A percentile compares a stretch with the other conserved stretches of the same genome.
Conservation (phyloP, 2,329 filamentous ascomycete genomes). For the Ambrosiella xylebori region DNA sequence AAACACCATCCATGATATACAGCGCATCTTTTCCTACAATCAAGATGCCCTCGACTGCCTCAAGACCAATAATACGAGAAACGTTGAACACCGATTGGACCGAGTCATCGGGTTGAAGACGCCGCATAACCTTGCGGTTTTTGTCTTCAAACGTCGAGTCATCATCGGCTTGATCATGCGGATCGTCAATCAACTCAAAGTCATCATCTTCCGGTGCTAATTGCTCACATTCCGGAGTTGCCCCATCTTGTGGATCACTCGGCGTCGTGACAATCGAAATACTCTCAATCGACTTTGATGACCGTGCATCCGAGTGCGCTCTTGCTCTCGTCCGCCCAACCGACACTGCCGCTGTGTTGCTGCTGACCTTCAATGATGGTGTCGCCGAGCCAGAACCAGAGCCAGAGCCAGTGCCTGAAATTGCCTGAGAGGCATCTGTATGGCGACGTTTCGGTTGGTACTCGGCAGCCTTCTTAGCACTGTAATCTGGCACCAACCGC, state of each 20-base stretch:
- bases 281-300: slow-evolving; percentile 2
- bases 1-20: slow-evolving; percentile 93
- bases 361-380: neutral
- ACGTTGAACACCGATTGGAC: slow-evolving; percentile 93
- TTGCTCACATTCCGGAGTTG: slow-evolving; percentile 4
- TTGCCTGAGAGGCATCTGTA: slow-evolving; percentile 22
- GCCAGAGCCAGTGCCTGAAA: neutral
- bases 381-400: neutral
- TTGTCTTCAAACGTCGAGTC: slow-evolving; percentile 77
- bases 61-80: slow-evolving; percentile 81
- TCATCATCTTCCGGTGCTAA: slow-evolving; percentile 63
- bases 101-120: slow-evolving; percentile 73
- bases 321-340: slow-evolving; percentile 8
- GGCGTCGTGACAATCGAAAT: slow-evolving; percentile 8
- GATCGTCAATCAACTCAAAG: slow-evolving; percentile 90
- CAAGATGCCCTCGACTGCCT: slow-evolving; percentile 82
- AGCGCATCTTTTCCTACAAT: slow-evolving; percentile 83
- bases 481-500: slow-evolving; percentile 64
- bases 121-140: slow-evolving; percentile 93
- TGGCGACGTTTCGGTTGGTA: slow-evolving; percentile 71
- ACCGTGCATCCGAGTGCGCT: slow-evolving; percentile 6
- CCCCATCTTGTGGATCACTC: slow-evolving; percentile 4
- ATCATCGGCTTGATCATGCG: slow-evolving; percentile 63
- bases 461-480: slow-evolving; percentile 42
- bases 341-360: slow-evolving; percentile 15